Conservation (phyloP, 106 monocot species). For the Acorus gramineus region DNA sequence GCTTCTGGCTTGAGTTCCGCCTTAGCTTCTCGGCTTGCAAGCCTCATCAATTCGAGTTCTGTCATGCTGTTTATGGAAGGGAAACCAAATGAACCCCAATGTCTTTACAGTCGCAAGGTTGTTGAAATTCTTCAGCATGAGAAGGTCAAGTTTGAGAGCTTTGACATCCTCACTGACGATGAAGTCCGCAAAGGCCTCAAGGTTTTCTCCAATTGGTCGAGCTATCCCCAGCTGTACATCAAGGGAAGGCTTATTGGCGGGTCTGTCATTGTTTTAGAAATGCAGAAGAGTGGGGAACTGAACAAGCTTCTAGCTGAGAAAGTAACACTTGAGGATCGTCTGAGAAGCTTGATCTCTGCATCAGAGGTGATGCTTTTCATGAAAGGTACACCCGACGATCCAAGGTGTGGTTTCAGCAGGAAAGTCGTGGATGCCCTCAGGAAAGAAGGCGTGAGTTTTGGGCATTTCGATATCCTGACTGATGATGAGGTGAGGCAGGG, state of each 20-base stretch:
- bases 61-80: constrained; percentile 88
- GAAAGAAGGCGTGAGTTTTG: constrained; percentile 59
- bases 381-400: constrained; percentile 81
- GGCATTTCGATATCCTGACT: constrained; percentile 74
- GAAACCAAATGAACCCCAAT: constrained; percentile 59
- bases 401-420: constrained; percentile 78
- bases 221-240: constrained; percentile 83
- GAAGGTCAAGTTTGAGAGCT: constrained; percentile 54
- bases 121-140: constrained; percentile 69
- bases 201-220: constrained; percentile 80
- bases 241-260: constrained; percentile 85
- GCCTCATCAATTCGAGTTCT: constrained; percentile 52
- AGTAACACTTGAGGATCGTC: constrained; percentile 40
- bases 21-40: constrained; percentile 38
- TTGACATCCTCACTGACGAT: constrained; percentile 72
- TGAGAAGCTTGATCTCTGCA: constrained; percentile 54
- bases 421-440: constrained; percentile 82
- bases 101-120: constrained; percentile 71
- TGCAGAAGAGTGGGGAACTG: constrained; percentile 83
- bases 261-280: constrained; percentile 72
- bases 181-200: constrained; percentile 77
- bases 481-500: constrained; percentile 93
- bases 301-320: constrained; percentile 50
- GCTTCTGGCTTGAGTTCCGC: constrained; percentile 36
- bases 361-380: constrained; percentile 68